Base-by-base conservation (phyloP, 2,329 filamentous ascomycete species). In the Botrytis galanthina region DNA sequence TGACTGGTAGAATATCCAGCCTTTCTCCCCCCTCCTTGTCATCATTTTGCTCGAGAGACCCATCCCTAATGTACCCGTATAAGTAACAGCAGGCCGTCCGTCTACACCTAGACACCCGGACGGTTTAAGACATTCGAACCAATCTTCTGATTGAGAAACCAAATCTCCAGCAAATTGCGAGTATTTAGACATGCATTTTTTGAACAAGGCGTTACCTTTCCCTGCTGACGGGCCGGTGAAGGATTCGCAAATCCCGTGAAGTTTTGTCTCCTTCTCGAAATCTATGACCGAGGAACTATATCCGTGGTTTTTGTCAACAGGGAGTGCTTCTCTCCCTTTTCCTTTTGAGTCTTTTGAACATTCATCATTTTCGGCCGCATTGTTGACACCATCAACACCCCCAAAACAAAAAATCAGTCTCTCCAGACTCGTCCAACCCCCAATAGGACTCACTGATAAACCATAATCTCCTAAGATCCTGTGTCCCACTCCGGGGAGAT, bases 381-480 rank as follows among this genome's bases (percentile, higher is more conserved):
- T 26, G 14, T 18, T 2, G 20, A 57, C 29, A 32, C 18, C 18
- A 59, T 20, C 16, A 5, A 10, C 7, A 3, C 29, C 29, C 29
- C 18, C 54, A 29, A 59, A 32, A 59, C 54, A 59, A 20, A 59
- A 35, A 4, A 59, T 32, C 6, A 59, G 3, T 16, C 54, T 59
- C 29, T 59, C 16, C 3, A 59, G 8, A 4, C 54, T 0, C 6
- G 16, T 14, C 10, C 32, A 60, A 4, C 26, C 5, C 3, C 20
- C 10, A 35, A 2, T 2, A 26, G 10, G 16, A 4, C 32, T 5
- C 9, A 37, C 10, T 4, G 0, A 0, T 26, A 60, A 12, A 1
- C 32, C 57, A 4, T 6, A 0, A 37, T 0, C 0, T 9, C 32
- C 57, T 9, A 60, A 22, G 2, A 37, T 14, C 9, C 32, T 9